Evolutionary conservation across 1,284 basidiomycete genomes (phyloP), one percentile per base, ranked within the genome.

Genomic region (Neolentinus lepideus): DNA sequence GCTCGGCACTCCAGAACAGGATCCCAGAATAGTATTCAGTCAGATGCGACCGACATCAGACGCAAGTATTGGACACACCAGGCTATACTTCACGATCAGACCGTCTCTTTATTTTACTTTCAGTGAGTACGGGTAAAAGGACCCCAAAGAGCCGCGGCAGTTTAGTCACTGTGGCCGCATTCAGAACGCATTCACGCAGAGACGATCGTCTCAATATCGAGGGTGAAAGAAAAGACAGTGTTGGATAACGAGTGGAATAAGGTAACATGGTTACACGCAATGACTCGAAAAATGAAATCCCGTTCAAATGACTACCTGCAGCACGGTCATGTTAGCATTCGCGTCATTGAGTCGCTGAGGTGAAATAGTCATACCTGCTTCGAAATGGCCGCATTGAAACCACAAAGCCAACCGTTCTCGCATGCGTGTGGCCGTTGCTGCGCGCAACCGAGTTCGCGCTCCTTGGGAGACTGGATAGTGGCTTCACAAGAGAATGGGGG

Each of bases 381-480:
- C 6, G 38, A 21, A 31, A 43, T 16, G 33, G 38, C 16, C 8
- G 38, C 16, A n/a, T n/a, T n/a, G 38, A 43, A 43, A 4, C 16
- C 19, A 43, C 6, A n/a, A n/a, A 16, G 21, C 14, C 12, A 29
- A 50, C 60, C 70, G 71, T 70, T 79, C 80, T 84, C 70, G 75
- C 76, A 82, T 73, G 74, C 79, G 71, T 74, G 69, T 67, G 83
- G 75, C 81, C 81, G 76, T 4, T 79, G 71, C 84, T 82, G 80
- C 76, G 81, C 75, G 71, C 77, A 77, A 75, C 79, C 80, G 82
- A 76, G 81, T 80, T 81, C 73, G 80, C 79, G 80, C 77, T 80
- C 84, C 71, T 83, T 85, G 81, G 59, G 70, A 75, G 79, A 81
- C 75, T 79, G 82, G 66, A 62, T 71, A 80, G 76, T 66, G 73